Base-by-base conservation (phyloP, 495 filamentous ascomycete genomes). In the Xylona heveae region DNA sequence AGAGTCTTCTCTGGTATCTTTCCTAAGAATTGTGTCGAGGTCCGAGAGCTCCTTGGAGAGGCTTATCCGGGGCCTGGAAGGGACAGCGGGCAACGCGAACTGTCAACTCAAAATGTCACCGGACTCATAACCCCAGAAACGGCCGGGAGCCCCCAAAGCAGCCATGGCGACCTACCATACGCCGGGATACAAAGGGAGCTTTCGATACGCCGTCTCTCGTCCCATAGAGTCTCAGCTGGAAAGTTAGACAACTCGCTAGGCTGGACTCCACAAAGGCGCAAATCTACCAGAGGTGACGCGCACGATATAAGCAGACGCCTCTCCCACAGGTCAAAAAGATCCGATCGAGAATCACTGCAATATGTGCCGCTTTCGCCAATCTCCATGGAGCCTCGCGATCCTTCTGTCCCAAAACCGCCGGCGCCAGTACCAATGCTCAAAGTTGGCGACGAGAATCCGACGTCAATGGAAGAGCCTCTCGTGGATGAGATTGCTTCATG, bases 401-500 rank as follows among this genome's bases (percentile, higher is more conserved):
- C 61, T 2, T 62, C 70, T 46, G 63, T 60, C 18, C 74, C 76
- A 9, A 78, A 78, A 43, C 90, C 82, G 17, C 66, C 79, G 2
- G 90, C 90, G 6, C 88, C 88, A 0, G 90, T 97, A 2, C 88
- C 88, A 5, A 85, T 93, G 78, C 62, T 97, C 23, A 92, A 93
- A 49, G 80, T 95, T 44, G 90, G 90, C 16, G 88, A 97, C 40
- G 88, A 97, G 57, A 91, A 82, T 1, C 75, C 82, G 3, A 85
- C 78, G 2, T 92, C 81, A 2, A 62, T 68, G 8, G 88, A 97
- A 15, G 88, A 99, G 48, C 88, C 88, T 2, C 57, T 99, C 35
- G 83, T 99, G 7, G 90, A 95, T 50, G 88, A 99, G 47, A 94
- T 95, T 47, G 83, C 84, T 12, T 91, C 81, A 5, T 95, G 85